phyloP scores from a whole-genome alignment of 2,329 filamentous ascomycete species.

The Apiospora malaysiana region DNA sequence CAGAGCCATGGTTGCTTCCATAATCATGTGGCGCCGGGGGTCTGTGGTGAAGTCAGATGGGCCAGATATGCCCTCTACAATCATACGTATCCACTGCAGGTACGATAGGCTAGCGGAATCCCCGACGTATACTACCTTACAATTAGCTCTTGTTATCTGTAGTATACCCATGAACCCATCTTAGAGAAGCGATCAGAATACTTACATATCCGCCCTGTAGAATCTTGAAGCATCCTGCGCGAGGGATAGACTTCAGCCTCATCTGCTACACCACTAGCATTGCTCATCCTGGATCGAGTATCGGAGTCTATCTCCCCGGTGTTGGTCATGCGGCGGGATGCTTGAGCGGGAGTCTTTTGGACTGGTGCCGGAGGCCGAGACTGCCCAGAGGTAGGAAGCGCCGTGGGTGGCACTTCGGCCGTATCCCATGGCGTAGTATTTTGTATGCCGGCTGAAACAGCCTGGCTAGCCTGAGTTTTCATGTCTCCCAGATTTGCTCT shows the following conservation, averaged over 20 bases:
- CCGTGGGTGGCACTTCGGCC: constrained; percentile 4
- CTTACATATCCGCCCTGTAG: constrained; percentile 61
- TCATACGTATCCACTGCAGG: constrained; percentile 64
- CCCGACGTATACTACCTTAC: constrained; percentile 61
- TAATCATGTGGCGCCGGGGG: constrained; percentile 60
- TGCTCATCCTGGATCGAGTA: constrained; percentile 44
- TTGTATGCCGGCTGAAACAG: neutral
- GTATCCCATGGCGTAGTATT: constrained; percentile 20
- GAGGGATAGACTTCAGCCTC: constrained; percentile 61
- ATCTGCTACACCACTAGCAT: constrained; percentile 55
- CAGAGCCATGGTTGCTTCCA: constrained; percentile 58
- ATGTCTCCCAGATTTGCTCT: constrained; percentile 16
- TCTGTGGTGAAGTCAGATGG: constrained; percentile 63
- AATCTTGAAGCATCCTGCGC: constrained; percentile 65
- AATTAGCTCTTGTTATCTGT: neutral
- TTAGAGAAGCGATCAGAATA: constrained; percentile 27
- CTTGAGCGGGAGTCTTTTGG: neutral
- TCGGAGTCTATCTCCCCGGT: constrained; percentile 39
- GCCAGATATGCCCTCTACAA: constrained; percentile 61
- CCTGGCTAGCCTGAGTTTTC: neutral
- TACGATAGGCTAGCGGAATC: constrained; percentile 67
- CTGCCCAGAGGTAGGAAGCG: neutral
- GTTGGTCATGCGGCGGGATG: constrained; percentile 28
- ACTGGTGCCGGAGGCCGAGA: neutral
- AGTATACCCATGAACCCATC: neutral